Base-by-base conservation (phyloP, 768 basidiomycete species). In the Russula foetens region DNA sequence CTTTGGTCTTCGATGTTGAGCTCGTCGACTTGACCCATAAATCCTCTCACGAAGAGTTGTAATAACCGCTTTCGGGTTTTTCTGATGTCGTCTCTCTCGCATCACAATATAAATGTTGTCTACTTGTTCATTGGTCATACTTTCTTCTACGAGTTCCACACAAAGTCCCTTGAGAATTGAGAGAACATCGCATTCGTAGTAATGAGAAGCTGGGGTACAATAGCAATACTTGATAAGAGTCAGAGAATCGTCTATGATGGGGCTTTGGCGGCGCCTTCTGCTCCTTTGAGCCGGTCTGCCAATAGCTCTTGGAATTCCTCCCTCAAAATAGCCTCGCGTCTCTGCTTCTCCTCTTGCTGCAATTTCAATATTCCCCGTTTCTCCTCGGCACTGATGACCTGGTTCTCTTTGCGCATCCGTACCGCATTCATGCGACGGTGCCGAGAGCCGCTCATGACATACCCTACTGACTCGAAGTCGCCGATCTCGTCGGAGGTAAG, bases 361-460 rank as follows among this genome's bases (percentile, higher is more conserved):
- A 98, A 69, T 75, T 97, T 96, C 71, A 98, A 71, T 60, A 98
- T 95, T 38, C 92, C 91, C 35, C 97, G 76, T 80, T 98, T 98
- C 80, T 99, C 97, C 75, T 98, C 97, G 1, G 96, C 94, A 68
- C 88, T 92, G 71, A 99, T 99, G 64, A 98, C 95, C 75, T 99
- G 97, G 76, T 99, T 98, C 78, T 99, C 97, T 79, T 98, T 98
- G 70, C 96, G 79, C 85, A 99, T 90, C 62, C 97, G 90, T 46
- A 99, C 96, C 0, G 97, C 96, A 67, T 98, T 99, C 97, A 99
- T 99, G 73, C 93, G 81, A 65, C 90, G 82, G 73, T 99, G 94
- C 63, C 96, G 77, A 68, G 85, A 90, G 47, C 96, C 97, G 67
- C 90, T 93, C 97, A 98, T 99, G 49, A 99, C 97, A 72, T 97